These are phyloP conservation scores for Penicillium goetzii DNA, from an alignment of 495 filamentous ascomycete species.

Conservation along the genomic window DNA sequence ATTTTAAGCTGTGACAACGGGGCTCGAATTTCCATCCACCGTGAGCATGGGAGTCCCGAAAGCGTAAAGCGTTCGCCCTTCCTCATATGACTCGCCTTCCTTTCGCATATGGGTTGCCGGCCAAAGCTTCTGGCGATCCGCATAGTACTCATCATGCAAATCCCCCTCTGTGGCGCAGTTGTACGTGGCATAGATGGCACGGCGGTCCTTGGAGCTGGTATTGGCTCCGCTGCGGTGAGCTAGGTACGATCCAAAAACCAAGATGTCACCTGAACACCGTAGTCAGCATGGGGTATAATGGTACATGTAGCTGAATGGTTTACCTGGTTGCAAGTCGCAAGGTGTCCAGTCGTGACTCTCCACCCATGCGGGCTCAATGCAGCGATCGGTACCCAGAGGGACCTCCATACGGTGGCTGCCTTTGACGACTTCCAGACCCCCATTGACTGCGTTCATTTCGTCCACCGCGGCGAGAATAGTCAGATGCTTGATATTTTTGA, in stretches of 20 bases:
- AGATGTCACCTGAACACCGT: constrained; percentile 37
- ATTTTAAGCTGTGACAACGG: constrained; percentile 10
- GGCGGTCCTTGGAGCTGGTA: constrained; percentile 41
- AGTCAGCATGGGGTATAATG: background rate
- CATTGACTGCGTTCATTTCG: constrained; percentile 43
- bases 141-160: constrained; percentile 48
- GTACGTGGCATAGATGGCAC: constrained; percentile 51
- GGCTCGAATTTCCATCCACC: constrained; percentile 34
- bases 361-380: constrained; percentile 46
- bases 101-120: constrained; percentile 49
- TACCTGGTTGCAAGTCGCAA: constrained; percentile 45
- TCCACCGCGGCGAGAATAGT: constrained; percentile 50
- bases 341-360: constrained; percentile 43
- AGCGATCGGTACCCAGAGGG: constrained; percentile 43
- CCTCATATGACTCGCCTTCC: constrained; percentile 42
- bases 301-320: background rate
- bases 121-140: constrained; percentile 45
- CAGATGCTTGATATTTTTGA: constrained; percentile 51
- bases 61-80: constrained; percentile 44
- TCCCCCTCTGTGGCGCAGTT: constrained; percentile 47
- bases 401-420: constrained; percentile 47
- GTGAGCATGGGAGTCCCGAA: constrained; percentile 49
- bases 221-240: constrained; percentile 50
- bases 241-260: constrained; percentile 51
- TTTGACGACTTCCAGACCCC: constrained; percentile 50